Evolutionary conservation across 2,329 filamentous ascomycete genomes (phyloP), one percentile per base, ranked within the genome.

Genomic region (Immersiporthe knoxdaviesiana): DNA sequence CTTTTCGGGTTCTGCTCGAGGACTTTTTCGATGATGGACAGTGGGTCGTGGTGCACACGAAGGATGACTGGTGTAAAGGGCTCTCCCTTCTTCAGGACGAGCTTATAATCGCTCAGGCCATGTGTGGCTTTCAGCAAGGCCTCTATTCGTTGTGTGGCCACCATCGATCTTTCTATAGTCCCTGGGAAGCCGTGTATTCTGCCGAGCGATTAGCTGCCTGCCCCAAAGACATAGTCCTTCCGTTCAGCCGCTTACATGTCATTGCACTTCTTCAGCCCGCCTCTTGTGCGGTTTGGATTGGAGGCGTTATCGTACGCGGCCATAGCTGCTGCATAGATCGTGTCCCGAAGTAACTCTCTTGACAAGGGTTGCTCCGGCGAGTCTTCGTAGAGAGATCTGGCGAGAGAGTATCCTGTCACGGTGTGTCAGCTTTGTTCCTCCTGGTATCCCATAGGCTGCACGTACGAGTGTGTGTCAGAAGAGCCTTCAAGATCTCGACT

Each of bases 51-150:
- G 75, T 92, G 91, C 24, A 93, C 90, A n/a, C 92, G 88, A 30
- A 96, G 86, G 59, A 91, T 88, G 39, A 94, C 90, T 1, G 92
- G 92, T 63, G 89, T 90, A 73, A 96, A 94, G 0, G 92, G 91
- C 68, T 94, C 91, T 61, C 91, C 91, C 74, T 94, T 91, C 72
- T 92, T 93, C 16, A 96, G 83, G 0, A 91, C 92, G 5, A 97
- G 83, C 3, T 91, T 89, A 76, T 95, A 96, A 70, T 91, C 88
- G 27, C 91, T 91, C 62, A 96, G 82, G 1, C 88, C 84, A 78
- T 96, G 91, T 0, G 92, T 94, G 4, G 92, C 91, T 71, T 84
- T 85, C 12, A 95, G 80, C 2, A 97, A 81, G 7, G 90, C 86
- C 64, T 90, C 86, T 3, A 89, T 84, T 27, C 87, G 84, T 65